Evolutionary conservation across 306 rosid species (phyloP), one percentile per base, ranked within the genome.

Genomic region (Luffa acutangula): DNA sequence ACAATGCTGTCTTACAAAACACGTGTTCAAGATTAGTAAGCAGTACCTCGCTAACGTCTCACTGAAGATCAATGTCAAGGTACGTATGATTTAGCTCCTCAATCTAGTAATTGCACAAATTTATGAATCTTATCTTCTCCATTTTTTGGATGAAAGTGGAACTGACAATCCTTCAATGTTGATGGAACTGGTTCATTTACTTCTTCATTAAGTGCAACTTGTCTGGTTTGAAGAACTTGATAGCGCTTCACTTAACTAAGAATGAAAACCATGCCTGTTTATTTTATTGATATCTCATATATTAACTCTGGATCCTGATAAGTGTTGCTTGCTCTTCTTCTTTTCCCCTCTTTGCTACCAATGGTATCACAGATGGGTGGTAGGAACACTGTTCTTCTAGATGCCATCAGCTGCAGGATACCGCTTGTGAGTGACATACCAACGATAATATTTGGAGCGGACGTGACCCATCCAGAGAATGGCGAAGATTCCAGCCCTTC

Each of bases 401-500:
- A 93, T 75, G 98, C 98, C 70, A 85, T 93, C 45, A 93, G 98
- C 92, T 91, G 95, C 88, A 91, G 92, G 85, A 93, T 93, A 83
- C 98, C 98, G 43, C 84, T 93, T 79, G 98, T 93, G 58, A 90
- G 97, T 78, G 98, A 93, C 82, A 92, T 93, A 64, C 98, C 98
- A 49, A 93, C 98, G 80, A 93, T 93, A 71, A 93, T 93, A 70
- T 93, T 93, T 20, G 98, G 98, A 83, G 98, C 98, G 5, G 98
- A 93, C 62, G 98, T 93, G 81, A 91, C 98, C 1, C 98, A 93
- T 82, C 98, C 98, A 18, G 98, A 93, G 86, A 93, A 93, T 36
- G 98, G 98, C 78, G 98, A 93, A 85, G 98, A 91, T 66, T 84
- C 97, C 51, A 91, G 95, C 84, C 98, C 98, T 80, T 93, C 98